Percentiles rank a stretch among this genome's conserved stretches.
Evolutionary conservation across 2,329 filamentous ascomycete species (phyloP).

Genomic region (Alternaria consortialis): DNA sequence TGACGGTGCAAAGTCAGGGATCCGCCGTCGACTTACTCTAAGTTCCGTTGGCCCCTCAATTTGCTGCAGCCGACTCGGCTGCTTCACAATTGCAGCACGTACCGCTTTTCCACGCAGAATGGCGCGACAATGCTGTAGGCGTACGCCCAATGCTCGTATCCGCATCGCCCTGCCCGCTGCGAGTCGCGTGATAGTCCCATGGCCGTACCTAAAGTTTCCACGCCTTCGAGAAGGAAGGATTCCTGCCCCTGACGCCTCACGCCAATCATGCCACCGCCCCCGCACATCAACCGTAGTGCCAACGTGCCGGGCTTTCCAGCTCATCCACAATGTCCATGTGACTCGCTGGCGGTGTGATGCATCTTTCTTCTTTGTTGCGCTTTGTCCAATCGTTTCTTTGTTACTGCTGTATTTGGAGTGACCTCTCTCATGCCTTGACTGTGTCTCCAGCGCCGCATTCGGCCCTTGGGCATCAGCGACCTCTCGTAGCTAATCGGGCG

Average conservation of each 20-base stretch:
- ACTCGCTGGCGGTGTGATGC: constrained; percentile 46
- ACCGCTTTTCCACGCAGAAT: neutral
- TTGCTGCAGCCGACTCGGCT: constrained; percentile 14
- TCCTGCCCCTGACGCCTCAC: constrained; percentile 33
- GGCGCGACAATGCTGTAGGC: constrained; percentile 10
- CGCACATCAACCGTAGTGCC: constrained; percentile 29
- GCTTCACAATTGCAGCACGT: constrained; percentile 15
- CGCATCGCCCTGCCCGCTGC: constrained; percentile 11
- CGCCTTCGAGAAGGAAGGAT: constrained; percentile 41
- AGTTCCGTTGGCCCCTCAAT: constrained; percentile 10
- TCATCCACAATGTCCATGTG: constrained; percentile 36
- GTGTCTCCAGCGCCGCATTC: constrained; percentile 5
- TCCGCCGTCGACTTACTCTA: constrained; percentile 15
- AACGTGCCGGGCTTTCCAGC: constrained; percentile 15
- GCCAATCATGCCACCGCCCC: constrained; percentile 39
- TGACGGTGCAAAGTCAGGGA: constrained; percentile 31
- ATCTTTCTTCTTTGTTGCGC: constrained; percentile 10
- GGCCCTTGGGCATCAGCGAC: constrained; percentile 12
- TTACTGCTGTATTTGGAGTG: constrained; percentile 3
- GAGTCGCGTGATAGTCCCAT: constrained; percentile 40
- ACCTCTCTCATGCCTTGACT: constrained; percentile 11
- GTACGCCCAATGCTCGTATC: constrained; percentile 8
- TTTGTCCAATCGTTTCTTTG: constrained; percentile 29
- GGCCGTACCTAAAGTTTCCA: constrained; percentile 15
- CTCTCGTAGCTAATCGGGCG: constrained; percentile 3